These are phyloP conservation scores for Pythium rishiriense DNA, from an alignment of 352 stramenopile genomes.

Conservation along the genomic window DNA sequence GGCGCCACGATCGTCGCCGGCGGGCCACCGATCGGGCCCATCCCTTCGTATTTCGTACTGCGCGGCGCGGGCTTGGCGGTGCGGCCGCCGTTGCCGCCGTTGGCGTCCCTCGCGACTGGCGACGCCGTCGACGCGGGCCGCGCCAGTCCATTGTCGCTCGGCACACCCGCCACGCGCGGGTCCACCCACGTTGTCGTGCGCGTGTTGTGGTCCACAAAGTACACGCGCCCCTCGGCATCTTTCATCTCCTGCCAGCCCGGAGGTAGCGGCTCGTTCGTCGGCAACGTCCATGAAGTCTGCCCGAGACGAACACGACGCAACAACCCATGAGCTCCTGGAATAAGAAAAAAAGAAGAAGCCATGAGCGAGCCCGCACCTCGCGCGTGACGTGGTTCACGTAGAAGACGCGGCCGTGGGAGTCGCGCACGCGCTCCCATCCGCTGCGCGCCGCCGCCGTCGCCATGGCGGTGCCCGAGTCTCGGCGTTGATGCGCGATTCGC, in stretches of 20 bases:
- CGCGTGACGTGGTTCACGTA: constrained; percentile 84
- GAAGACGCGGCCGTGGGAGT: constrained; percentile 83
- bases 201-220: constrained; percentile 84
- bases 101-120: no score
- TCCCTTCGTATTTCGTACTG: constrained; percentile 13
- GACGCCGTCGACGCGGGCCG: constrained; percentile 13
- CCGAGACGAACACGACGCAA: not conserved
- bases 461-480: not conserved
- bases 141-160: not conserved
- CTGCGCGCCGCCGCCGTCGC: constrained; percentile 22
- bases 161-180: constrained; percentile 46
- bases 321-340: not conserved
- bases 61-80: constrained; percentile 6
- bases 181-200: constrained; percentile 81
- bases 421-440: constrained; percentile 77
- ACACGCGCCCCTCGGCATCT: constrained; percentile 69
- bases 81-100: not conserved
- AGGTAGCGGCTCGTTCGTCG: constrained; percentile 64
- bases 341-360: not conserved
- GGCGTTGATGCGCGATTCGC: not conserved
- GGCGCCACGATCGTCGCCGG: not conserved
- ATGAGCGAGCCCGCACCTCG: constrained; percentile 53
- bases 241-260: constrained; percentile 80
- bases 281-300: constrained; percentile 82
- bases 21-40: constrained; percentile 15